phyloP scores from a whole-genome alignment of 2,329 filamentous ascomycete genomes.

The Cladobotryum protrusum region DNA sequence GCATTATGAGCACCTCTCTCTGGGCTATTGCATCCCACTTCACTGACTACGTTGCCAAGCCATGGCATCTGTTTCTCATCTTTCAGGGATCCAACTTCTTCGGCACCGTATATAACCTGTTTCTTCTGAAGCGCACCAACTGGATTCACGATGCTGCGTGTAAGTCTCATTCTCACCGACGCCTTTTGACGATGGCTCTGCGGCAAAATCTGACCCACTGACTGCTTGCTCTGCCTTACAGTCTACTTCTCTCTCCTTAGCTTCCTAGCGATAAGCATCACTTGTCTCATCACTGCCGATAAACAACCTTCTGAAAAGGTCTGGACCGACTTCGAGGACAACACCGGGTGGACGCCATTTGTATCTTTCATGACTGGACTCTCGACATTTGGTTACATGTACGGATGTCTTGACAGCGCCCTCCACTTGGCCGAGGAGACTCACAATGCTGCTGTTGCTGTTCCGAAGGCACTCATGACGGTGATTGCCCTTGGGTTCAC shows the following conservation, averaged over 20 bases:
- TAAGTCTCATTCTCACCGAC: too few relatives aligned
- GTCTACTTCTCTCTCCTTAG: constrained; percentile 1
- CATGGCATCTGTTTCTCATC: constrained; percentile 8
- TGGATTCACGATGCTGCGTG: constrained; percentile 7
- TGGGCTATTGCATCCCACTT: constrained; percentile 2
- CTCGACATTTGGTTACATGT: constrained; percentile 31
- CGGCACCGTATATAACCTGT: constrained; percentile 4
- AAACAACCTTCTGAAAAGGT: constrained; percentile 15
- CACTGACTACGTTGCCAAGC: background rate
- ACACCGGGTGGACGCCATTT: constrained; percentile 22
- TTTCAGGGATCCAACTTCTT: constrained; percentile 1
- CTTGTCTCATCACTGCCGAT: constrained; percentile 5
- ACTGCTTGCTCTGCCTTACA: background rate
- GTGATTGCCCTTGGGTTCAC: constrained; percentile 28
- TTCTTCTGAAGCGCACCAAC: constrained; percentile 6
- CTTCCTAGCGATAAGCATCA: background rate
- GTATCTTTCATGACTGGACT: constrained; percentile 34
- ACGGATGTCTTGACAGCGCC: constrained; percentile 30
- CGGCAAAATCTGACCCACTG: too few relatives aligned
- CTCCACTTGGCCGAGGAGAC: constrained; percentile 34
- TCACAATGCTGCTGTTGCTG: constrained; percentile 21
- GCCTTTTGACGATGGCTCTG: background rate
- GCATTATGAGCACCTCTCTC: background rate
- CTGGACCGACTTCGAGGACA: constrained; percentile 25
- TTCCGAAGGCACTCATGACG: constrained; percentile 27